Percentiles rank a stretch among this genome's conserved stretches.
These are phyloP conservation scores for Stylosanthes scabra DNA, from an alignment of 331 rosid genomes.

Conservation along the genomic window DNA sequence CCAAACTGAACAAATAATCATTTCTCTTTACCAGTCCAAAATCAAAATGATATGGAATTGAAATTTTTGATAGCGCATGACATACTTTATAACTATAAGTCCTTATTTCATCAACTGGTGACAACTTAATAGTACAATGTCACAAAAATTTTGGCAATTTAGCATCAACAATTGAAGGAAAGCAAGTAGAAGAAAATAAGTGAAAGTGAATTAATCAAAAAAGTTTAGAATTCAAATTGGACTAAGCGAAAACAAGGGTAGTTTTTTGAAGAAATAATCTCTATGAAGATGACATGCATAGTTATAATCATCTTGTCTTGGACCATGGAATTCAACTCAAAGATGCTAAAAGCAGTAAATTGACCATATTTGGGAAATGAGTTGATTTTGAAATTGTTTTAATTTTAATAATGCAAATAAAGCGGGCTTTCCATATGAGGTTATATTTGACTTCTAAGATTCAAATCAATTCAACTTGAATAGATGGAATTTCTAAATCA, in stretches of 20 bases:
- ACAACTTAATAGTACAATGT: not conserved
- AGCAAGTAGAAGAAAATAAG: not conserved
- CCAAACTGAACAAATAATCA: not conserved
- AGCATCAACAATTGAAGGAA: not conserved
- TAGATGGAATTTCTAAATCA: not conserved
- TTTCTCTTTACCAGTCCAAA: not conserved
- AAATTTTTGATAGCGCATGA: not conserved
- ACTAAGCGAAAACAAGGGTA: not conserved
- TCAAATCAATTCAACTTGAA: not conserved
- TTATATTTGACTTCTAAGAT: not conserved
- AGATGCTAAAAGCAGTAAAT: not conserved
- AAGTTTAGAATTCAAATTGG: slow-evolving; percentile 3
- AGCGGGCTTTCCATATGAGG: not conserved
- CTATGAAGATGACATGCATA: not conserved
- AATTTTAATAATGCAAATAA: not conserved
- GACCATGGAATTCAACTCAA: not conserved
- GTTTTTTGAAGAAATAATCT: slow-evolving; percentile 1
- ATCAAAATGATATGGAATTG: not conserved
- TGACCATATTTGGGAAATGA: slow-evolving; percentile 1
- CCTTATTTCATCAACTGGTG: slow-evolving; percentile 4
- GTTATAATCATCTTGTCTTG: not conserved
- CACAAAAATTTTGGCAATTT: not conserved
- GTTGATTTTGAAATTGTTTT: not conserved
- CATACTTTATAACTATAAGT: not conserved
- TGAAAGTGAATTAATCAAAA: slow-evolving; percentile 1